Conservation (phyloP, 1,139 yeast genomes). For the Geotrichum cucujoidarum region DNA sequence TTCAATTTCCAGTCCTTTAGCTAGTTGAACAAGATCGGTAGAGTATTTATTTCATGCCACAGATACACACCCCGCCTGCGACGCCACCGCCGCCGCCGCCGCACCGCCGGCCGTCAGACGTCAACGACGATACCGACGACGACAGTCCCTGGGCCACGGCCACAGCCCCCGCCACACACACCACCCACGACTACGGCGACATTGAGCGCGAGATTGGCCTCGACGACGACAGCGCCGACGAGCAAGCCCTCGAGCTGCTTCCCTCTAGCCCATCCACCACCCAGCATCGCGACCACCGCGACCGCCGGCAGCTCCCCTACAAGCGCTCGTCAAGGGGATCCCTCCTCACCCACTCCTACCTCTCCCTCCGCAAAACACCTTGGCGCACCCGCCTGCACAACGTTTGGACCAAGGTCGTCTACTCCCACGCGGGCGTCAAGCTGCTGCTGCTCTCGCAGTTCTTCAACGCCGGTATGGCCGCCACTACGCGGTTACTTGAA, state of each 20-base stretch:
- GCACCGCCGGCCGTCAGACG: too few species aligned
- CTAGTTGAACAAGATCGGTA: too few species aligned
- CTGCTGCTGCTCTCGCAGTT: constrained; percentile 43
- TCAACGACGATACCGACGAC: too few species aligned
- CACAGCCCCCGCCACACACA: too few species aligned
- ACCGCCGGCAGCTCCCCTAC: not conserved
- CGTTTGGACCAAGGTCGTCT: constrained; percentile 13
- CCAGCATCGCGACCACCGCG: not conserved
- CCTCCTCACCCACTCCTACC: constrained; percentile 6
- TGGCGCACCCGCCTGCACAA: not conserved
- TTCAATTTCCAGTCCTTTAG: too few species aligned
- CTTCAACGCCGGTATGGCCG: constrained; percentile 71
- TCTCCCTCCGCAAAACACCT: constrained; percentile 9
- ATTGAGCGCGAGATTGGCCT: constrained; percentile 11
- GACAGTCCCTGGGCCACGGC: too few species aligned
- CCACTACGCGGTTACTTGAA: constrained; percentile 65
- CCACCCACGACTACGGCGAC: constrained; percentile 18
- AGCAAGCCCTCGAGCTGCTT: constrained; percentile 8
- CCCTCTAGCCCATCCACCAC: constrained; percentile 5
- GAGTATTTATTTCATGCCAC: too few species aligned
- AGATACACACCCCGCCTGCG: too few species aligned
- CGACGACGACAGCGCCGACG: constrained; percentile 6
- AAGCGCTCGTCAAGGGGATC: constrained; percentile 1
- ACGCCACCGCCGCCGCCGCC: too few species aligned
- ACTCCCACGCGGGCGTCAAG: constrained; percentile 27